These are phyloP conservation scores for Plasmodium yoelii DNA, from an alignment of 169 alveolate species.

Conservation along the genomic window DNA sequence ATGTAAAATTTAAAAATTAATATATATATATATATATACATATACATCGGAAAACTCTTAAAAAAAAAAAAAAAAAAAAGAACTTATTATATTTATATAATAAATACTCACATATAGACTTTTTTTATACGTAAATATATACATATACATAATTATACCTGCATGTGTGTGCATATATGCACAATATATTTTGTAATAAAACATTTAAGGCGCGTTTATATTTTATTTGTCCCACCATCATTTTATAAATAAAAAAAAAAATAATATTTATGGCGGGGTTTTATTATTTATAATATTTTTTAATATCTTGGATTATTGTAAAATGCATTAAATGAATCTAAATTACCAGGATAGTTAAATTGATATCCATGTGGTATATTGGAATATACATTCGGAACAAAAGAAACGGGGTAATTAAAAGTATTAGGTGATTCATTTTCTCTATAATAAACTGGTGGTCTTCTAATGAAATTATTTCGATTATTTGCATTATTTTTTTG, in stretches of 20 bases:
- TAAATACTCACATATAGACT: not conserved
- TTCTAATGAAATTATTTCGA: slow-evolving; percentile 39
- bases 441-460: slow-evolving; percentile 65
- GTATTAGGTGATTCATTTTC: slow-evolving; percentile 61
- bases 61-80: not conserved
- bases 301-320: slow-evolving; percentile 63
- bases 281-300: not conserved
- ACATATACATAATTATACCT: slow-evolving; percentile 14
- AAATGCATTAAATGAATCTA: slow-evolving; percentile 68
- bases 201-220: too few species aligned
- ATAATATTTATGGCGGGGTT: too few species aligned
- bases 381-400: slow-evolving; percentile 67
- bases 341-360: slow-evolving; percentile 45
- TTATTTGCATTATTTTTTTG: slow-evolving; percentile 50
- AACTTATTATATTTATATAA: not conserved
- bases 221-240: too few species aligned
- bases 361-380: slow-evolving; percentile 74
- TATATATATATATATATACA: not conserved
- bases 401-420: slow-evolving; percentile 65
- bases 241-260: too few species aligned
- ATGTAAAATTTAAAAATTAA: not conserved
- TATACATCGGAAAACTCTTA: not conserved
- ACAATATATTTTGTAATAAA: not conserved
- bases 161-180: not conserved
- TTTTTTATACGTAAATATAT: slow-evolving; percentile 17